phyloP scores from a whole-genome alignment of 2,329 filamentous ascomycete species.

The Ophiostoma novo-ulmi region DNA sequence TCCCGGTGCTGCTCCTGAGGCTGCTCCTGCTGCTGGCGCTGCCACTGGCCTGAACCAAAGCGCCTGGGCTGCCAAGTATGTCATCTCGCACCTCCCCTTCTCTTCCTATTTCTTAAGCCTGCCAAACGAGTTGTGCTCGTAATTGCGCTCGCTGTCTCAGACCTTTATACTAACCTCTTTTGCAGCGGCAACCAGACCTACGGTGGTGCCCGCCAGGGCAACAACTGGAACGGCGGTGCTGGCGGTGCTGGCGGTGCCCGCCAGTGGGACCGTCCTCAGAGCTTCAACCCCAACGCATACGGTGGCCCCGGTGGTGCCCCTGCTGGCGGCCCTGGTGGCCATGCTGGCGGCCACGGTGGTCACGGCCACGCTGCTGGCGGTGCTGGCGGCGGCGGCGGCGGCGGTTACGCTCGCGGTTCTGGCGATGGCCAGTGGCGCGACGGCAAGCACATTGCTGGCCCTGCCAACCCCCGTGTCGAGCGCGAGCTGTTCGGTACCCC shows the following conservation, averaged over 20 bases:
- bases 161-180: conserved; percentile 17
- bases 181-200: conserved; percentile 44
- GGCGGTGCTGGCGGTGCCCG: conserved; percentile 27
- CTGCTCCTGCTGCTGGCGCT: conserved; percentile 12
- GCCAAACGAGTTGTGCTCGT: neutral
- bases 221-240: conserved; percentile 33
- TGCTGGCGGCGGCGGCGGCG: conserved; percentile 40
- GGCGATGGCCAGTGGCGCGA: conserved; percentile 96
- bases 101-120: neutral
- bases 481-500: conserved; percentile 84
- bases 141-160: neutral
- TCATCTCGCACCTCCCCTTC: conserved; percentile 1
- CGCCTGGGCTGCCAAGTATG: conserved; percentile 55
- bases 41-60: conserved; percentile 53
- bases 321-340: conserved; percentile 10
- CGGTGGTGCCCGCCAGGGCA: conserved; percentile 34
- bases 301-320: conserved; percentile 38
- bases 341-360: conserved; percentile 33
- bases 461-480: conserved; percentile 81
- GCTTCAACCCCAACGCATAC: conserved; percentile 61
- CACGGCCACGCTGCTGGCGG: conserved; percentile 22
- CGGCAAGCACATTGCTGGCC: conserved; percentile 91
- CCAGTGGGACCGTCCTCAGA: conserved; percentile 31
- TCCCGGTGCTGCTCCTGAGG: conserved; percentile 18
- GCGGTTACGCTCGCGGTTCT: conserved; percentile 65